Percentiles rank a stretch among this genome's conserved stretches.
Conservation (phyloP, 2,329 filamentous ascomycete genomes). For the Sporothrix euskadiensis region DNA sequence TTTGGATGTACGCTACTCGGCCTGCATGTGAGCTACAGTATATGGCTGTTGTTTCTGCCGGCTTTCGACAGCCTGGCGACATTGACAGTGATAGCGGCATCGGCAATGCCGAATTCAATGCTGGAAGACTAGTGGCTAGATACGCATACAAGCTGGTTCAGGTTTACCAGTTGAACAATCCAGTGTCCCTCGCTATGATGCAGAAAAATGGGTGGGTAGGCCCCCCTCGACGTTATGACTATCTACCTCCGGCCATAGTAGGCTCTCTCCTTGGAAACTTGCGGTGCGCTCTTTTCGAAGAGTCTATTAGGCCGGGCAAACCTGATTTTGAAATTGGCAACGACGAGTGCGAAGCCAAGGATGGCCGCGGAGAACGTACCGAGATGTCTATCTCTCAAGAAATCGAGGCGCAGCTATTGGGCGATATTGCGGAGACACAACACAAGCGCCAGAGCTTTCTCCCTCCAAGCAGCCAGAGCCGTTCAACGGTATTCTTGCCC, state of each 20-base stretch:
- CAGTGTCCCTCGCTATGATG: constrained; percentile 54
- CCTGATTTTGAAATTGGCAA: not conserved
- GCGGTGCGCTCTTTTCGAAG: constrained; percentile 51
- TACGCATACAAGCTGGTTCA: constrained; percentile 57
- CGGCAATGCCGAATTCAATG: constrained; percentile 56
- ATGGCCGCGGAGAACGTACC: constrained; percentile 16
- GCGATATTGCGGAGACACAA: constrained; percentile 44
- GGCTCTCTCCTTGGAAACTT: constrained; percentile 61
- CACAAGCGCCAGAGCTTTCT: not conserved
- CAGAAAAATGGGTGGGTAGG: constrained; percentile 56
- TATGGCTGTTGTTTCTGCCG: constrained; percentile 56
- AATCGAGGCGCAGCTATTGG: constrained; percentile 53
- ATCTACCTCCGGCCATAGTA: constrained; percentile 58
- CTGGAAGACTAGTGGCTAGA: constrained; percentile 39
- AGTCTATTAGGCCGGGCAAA: constrained; percentile 30
- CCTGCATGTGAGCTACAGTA: constrained; percentile 55
- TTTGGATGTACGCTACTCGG: constrained; percentile 61
- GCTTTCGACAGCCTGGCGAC: constrained; percentile 48
- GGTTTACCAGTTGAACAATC: constrained; percentile 64
- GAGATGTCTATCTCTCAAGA: constrained; percentile 51
- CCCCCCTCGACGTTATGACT: constrained; percentile 52
- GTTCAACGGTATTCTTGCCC: not conserved
- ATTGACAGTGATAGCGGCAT: constrained; percentile 48
- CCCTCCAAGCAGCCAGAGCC: not conserved
- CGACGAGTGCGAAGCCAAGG: constrained; percentile 28